A percentile compares a stretch with the other conserved stretches of the same genome.
These are phyloP conservation scores for Leishmania mexicana DNA, from an alignment of 208 protist genomes.

Conservation along the genomic window DNA sequence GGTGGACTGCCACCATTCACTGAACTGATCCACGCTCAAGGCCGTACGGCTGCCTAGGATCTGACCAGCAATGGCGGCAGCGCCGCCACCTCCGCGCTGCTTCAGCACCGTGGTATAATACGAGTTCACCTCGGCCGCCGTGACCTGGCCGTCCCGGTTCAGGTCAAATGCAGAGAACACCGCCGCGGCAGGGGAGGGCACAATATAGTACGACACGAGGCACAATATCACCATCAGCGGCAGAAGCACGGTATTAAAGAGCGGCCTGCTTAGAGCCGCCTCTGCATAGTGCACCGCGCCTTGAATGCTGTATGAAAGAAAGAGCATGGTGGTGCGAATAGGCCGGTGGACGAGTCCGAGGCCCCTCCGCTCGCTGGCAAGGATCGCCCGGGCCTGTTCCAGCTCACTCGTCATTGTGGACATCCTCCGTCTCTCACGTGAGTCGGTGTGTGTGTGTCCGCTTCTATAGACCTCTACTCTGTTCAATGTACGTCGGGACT, in stretches of 20 bases:
- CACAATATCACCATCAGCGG: slow-evolving; percentile 38
- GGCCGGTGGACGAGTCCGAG: slow-evolving; percentile 52
- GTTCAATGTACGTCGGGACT: neutral
- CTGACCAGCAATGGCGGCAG: slow-evolving; percentile 5
- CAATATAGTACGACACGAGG: slow-evolving; percentile 48
- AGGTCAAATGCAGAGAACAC: slow-evolving; percentile 57
- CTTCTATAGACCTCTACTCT: neutral
- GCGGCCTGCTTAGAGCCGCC: slow-evolving; percentile 23
- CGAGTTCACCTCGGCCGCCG: slow-evolving; percentile 43
- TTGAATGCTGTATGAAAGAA: slow-evolving; percentile 28
- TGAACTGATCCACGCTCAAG: slow-evolving; percentile 43
- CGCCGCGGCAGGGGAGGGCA: slow-evolving; percentile 35
- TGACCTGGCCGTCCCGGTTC: slow-evolving; percentile 56
- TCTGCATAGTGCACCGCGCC: slow-evolving; percentile 25
- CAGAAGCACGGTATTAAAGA: slow-evolving; percentile 40
- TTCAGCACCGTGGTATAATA: slow-evolving; percentile 58
- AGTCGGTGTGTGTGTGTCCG: neutral
- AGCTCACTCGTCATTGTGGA: slow-evolving; percentile 18
- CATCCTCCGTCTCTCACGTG: neutral
- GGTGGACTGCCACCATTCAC: slow-evolving; percentile 56
- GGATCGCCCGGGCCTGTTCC: slow-evolving; percentile 33
- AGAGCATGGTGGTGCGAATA: slow-evolving; percentile 40
- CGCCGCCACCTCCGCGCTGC: slow-evolving; percentile 5
- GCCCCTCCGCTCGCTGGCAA: slow-evolving; percentile 42
- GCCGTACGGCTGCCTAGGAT: slow-evolving; percentile 35